These are phyloP conservation scores for Aspergillus uvarum DNA, from an alignment of 2,329 filamentous ascomycete genomes.

Conservation along the genomic window DNA sequence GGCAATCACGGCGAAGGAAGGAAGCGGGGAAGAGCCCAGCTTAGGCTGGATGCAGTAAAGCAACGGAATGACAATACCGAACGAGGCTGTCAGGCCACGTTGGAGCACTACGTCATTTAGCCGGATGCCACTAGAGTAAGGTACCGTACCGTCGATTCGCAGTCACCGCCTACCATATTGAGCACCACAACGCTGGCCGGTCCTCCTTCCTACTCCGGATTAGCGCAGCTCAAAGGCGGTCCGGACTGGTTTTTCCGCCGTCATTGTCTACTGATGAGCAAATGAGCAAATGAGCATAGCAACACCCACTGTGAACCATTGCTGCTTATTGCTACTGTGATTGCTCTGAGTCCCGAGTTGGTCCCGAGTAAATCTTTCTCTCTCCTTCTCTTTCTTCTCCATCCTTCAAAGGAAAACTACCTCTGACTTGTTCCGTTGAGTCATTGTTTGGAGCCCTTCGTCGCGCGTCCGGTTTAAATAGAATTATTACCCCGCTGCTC, in stretches of 20 bases:
- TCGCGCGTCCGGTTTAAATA: not conserved
- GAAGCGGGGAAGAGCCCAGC: constrained; percentile 26
- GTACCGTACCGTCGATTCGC: not conserved
- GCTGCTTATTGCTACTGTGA: not conserved
- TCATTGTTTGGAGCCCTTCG: not conserved
- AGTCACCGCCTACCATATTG: constrained; percentile 17
- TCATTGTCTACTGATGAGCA: constrained; percentile 7
- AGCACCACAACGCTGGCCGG: constrained; percentile 1
- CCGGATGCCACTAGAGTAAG: not conserved
- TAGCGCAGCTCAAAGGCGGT: constrained; percentile 12
- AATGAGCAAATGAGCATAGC: not conserved
- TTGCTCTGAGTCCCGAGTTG: not conserved
- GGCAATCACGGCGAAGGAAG: constrained; percentile 8
- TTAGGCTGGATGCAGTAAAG: not conserved
- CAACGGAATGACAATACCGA: constrained; percentile 27
- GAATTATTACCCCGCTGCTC: constrained; percentile 11
- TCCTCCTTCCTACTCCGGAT: constrained; percentile 13
- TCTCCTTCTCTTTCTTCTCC: not conserved
- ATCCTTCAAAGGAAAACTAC: constrained; percentile 2
- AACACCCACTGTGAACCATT: not conserved
- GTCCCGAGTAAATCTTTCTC: too few species aligned
- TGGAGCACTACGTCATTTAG: constrained; percentile 11
- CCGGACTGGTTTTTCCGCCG: constrained; percentile 20
- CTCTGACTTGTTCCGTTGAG: constrained; percentile 5
- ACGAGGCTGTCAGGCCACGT: constrained; percentile 24